Conservation (phyloP, 2,329 filamentous ascomycete genomes). For the Blastomyces gilchristii region DNA sequence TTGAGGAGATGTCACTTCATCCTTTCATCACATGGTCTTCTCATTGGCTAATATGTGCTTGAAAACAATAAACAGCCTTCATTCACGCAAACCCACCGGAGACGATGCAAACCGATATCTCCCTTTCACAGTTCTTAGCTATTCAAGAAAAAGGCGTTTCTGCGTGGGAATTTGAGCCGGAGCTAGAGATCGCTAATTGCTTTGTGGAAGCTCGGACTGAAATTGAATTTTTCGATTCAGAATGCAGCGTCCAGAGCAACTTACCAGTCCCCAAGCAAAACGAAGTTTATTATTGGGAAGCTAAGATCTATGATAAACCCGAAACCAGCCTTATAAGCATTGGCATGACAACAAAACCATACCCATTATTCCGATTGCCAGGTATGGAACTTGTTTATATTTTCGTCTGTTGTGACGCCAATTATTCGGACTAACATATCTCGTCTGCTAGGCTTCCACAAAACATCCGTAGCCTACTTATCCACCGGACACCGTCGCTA, state of each 20-base stretch:
- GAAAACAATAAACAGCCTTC: slow-evolving; percentile 58
- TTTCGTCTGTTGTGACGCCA: neutral
- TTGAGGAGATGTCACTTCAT: neutral
- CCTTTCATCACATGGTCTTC: neutral
- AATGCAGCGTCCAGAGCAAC: slow-evolving; percentile 95
- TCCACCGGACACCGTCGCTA: slow-evolving; percentile 78
- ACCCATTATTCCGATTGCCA: slow-evolving; percentile 85
- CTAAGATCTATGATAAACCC: slow-evolving; percentile 96
- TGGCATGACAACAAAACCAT: slow-evolving; percentile 92
- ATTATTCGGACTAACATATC: slow-evolving; percentile 11
- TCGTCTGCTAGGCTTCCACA: slow-evolving; percentile 62
- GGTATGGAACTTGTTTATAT: slow-evolving; percentile 47
- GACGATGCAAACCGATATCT: slow-evolving; percentile 92
- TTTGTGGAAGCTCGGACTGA: slow-evolving; percentile 95
- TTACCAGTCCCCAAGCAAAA: slow-evolving; percentile 96
- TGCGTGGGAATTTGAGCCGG: slow-evolving; percentile 99
- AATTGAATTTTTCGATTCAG: slow-evolving; percentile 97
- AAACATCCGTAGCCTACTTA: slow-evolving; percentile 81
- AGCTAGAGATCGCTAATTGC: slow-evolving; percentile 95
- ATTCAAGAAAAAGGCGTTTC: slow-evolving; percentile 99
- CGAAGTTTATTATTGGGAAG: slow-evolving; percentile 99
- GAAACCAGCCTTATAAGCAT: slow-evolving; percentile 79
- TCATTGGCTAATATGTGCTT: neutral
- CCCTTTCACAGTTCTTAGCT: slow-evolving; percentile 89
- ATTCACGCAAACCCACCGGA: slow-evolving; percentile 90